Percentiles rank a stretch among this genome's conserved stretches.
Conservation (phyloP, 768 basidiomycete species). For the Sutorius australiensis region DNA sequence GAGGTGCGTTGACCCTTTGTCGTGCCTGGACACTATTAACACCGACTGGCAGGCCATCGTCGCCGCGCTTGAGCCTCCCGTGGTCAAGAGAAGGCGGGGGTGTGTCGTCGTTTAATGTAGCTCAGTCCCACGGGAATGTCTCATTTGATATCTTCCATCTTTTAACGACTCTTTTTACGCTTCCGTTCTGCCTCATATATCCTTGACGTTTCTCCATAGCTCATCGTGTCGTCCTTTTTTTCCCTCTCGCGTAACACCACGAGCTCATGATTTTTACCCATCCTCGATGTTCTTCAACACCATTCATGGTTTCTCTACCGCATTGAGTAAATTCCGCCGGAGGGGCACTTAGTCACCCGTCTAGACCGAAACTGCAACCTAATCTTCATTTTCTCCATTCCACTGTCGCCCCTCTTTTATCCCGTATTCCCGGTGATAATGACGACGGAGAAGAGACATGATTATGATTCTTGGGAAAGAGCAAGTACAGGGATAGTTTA, state of each 20-base stretch:
- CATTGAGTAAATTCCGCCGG: constrained; percentile 28
- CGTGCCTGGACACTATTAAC: constrained; percentile 5
- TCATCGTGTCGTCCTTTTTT: constrained; percentile 18
- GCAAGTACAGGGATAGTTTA: constrained; percentile 17
- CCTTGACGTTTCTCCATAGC: constrained; percentile 28
- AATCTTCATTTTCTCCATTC: constrained; percentile 17
- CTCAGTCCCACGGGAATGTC: constrained; percentile 24
- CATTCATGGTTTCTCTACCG: constrained; percentile 16
- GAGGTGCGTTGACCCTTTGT: constrained; percentile 61
- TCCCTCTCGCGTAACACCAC: constrained; percentile 17
- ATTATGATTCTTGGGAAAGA: constrained; percentile 19
- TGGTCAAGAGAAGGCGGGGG: constrained; percentile 72
- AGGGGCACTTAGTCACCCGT: constrained; percentile 21
- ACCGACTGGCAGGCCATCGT: constrained; percentile 73
- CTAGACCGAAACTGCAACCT: constrained; percentile 25
- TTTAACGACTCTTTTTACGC: constrained; percentile 33
- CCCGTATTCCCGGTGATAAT: constrained; percentile 8
- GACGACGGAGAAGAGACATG: constrained; percentile 6
- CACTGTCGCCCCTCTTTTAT: constrained; percentile 3
- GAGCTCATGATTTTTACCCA: constrained; percentile 25
- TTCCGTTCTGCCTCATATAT: constrained; percentile 34
- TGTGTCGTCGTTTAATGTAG: constrained; percentile 80
- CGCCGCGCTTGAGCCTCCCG: constrained; percentile 95
- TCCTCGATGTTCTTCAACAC: constrained; percentile 19
- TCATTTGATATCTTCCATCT: constrained; percentile 33